Evolutionary conservation across 306 rosid species (phyloP).

Genomic region (Herpetospermum pedunculosum): DNA sequence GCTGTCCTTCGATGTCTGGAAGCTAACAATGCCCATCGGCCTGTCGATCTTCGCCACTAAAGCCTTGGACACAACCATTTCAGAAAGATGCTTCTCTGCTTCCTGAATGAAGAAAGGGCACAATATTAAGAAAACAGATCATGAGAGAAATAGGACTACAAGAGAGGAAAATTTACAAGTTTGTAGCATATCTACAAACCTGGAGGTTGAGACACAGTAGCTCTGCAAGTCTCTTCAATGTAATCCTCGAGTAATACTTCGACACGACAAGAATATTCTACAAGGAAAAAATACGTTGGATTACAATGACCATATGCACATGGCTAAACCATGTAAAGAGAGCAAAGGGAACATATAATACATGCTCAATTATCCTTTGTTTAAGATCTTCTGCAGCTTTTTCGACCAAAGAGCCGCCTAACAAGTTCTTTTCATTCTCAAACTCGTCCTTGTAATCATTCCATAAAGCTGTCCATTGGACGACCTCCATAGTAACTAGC

Average conservation of each 20-base stretch:
- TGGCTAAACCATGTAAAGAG: background rate
- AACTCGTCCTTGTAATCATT: conserved; percentile 63
- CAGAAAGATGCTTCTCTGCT: conserved; percentile 89
- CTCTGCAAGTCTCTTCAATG: conserved; percentile 64
- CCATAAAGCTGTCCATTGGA: conserved; percentile 84
- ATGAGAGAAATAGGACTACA: background rate
- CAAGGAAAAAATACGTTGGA: background rate
- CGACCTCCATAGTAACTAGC: conserved; percentile 75
- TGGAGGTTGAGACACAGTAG: conserved; percentile 62
- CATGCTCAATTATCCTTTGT: conserved; percentile 78
- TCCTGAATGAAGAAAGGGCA: conserved; percentile 32
- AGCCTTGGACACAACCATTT: conserved; percentile 94
- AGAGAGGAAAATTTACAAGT: background rate
- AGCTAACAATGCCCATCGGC: conserved; percentile 61
- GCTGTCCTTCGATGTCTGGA: conserved; percentile 66
- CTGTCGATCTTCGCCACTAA: conserved; percentile 81
- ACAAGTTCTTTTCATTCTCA: conserved; percentile 51
- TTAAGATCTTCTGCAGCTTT: conserved; percentile 76
- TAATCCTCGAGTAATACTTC: conserved; percentile 48
- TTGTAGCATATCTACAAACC: conserved; percentile 32
- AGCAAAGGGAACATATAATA: conserved; percentile 11
- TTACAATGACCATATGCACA: background rate
- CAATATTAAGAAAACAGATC: background rate
- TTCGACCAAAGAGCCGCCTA: conserved; percentile 62
- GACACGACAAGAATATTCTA: conserved; percentile 90